A percentile compares a stretch with the other conserved stretches of the same genome.
Evolutionary conservation across 192 early-diverging fungal species (phyloP).

Genomic region (Coemansia aciculifera): DNA sequence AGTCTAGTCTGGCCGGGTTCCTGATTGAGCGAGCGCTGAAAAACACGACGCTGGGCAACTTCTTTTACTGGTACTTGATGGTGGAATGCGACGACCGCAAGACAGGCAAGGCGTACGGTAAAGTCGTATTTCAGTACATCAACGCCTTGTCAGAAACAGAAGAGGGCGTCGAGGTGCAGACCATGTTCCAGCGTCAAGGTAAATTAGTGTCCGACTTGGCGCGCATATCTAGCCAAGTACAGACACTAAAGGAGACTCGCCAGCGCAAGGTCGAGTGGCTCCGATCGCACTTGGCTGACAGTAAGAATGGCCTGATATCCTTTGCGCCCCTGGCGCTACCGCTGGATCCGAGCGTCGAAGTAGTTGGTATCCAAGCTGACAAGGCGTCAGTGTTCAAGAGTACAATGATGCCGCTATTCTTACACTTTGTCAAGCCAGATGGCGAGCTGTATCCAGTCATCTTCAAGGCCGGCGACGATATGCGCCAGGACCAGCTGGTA

Average conservation of each 20-base stretch:
- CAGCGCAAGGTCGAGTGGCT: slow-evolving; percentile 90
- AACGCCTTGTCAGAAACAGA: slow-evolving; percentile 59
- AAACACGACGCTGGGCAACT: slow-evolving; percentile 88
- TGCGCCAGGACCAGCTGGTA: slow-evolving; percentile 96
- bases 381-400: slow-evolving; percentile 86
- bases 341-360: slow-evolving; percentile 84
- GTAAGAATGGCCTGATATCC: slow-evolving; percentile 75
- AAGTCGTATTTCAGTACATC: slow-evolving; percentile 83
- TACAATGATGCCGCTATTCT: slow-evolving; percentile 79
- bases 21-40: slow-evolving; percentile 83
- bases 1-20: slow-evolving; percentile 79
- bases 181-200: slow-evolving; percentile 78
- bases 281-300: slow-evolving; percentile 73
- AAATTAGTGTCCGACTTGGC: slow-evolving; percentile 79
- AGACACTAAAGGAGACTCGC: slow-evolving; percentile 77
- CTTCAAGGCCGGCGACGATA: slow-evolving; percentile 97
- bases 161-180: slow-evolving; percentile 65
- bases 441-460: slow-evolving; percentile 92
- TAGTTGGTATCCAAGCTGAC: slow-evolving; percentile 85
- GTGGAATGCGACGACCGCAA: slow-evolving; percentile 90
- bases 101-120: slow-evolving; percentile 83
- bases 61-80: slow-evolving; percentile 97
- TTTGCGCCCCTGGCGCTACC: slow-evolving; percentile 87
- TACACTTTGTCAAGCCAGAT: slow-evolving; percentile 83
- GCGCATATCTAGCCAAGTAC: slow-evolving; percentile 72